A percentile compares a stretch with the other conserved stretches of the same genome.
phyloP scores from a whole-genome alignment of 2,329 filamentous ascomycete species.

The Verticillium dahliae region DNA sequence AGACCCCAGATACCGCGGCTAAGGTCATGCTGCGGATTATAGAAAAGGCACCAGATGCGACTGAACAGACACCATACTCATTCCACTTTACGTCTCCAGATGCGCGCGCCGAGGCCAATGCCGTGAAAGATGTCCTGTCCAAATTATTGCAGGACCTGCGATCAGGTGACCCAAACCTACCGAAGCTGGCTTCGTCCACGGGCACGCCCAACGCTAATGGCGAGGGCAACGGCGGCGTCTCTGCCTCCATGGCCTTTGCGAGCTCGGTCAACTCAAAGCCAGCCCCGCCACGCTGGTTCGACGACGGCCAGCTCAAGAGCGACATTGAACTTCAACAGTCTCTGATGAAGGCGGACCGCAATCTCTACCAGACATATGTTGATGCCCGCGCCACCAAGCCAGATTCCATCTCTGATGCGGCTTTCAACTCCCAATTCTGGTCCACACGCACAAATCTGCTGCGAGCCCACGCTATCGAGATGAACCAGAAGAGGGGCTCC shows the following conservation, averaged over 20 bases:
- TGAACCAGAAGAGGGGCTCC: conserved; percentile 75
- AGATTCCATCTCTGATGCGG: conserved; percentile 68
- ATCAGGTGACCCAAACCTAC: conserved; percentile 41
- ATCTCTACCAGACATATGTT: conserved; percentile 77
- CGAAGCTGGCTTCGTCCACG: conserved; percentile 35
- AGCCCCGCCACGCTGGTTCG: conserved; percentile 63
- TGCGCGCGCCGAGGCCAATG: conserved; percentile 77
- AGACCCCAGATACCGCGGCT: conserved; percentile 78
- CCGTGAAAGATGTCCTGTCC: conserved; percentile 76
- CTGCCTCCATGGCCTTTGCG: conserved; percentile 72
- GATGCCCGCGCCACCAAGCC: conserved; percentile 80
- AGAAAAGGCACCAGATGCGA: conserved; percentile 54
- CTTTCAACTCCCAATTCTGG: conserved; percentile 94
- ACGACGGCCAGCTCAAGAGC: conserved; percentile 69
- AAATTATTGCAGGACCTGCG: conserved; percentile 68
- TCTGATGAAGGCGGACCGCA: conserved; percentile 72
- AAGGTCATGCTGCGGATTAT: conserved; percentile 96
- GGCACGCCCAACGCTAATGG: conserved; percentile 21
- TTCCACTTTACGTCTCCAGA: conserved; percentile 84
- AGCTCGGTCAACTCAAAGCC: conserved; percentile 54
- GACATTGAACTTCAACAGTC: conserved; percentile 84
- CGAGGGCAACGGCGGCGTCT: conserved; percentile 34
- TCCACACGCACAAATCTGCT: conserved; percentile 79
- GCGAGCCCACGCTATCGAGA: conserved; percentile 85
- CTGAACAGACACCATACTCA: conserved; percentile 64